Base-by-base conservation (phyloP, 208 protist species). In the Leishmania amazonensis region DNA sequence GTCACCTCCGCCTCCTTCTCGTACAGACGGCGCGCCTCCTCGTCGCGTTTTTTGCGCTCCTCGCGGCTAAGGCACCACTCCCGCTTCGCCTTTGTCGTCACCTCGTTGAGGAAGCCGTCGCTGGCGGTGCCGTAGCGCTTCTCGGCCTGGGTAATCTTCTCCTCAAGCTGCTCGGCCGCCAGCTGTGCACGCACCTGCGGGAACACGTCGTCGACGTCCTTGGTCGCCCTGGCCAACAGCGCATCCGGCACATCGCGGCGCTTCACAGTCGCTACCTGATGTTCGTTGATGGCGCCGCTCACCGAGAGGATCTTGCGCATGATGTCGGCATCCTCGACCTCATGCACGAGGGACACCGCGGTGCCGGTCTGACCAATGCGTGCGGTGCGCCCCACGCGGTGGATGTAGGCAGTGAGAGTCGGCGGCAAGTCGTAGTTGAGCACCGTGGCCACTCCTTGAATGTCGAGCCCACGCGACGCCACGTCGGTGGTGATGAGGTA, bases 341-440 rank as follows among this genome's bases (percentile, higher is more conserved):
- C 96, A 76, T 98, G 82, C 17, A 99, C 98, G 3, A 99, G 87
- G 0, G 99, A 99, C 15, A 99, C 95, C 2, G 99, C 95, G 38
- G 90, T 93, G 64, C 99, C 98, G 28, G 88, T 90, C 17, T 92
- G 86, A 3, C 99, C 98, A 42, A 99, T 99, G 80, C 99, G 91
- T 5, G 99, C 99, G 21, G 99, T 99, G 79, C 99, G 91, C 60
- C 99, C 99, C 3, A 99, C 99, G 64, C 99, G 94, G 85, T 99
- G 99, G 68, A 99, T 99, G 88, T 99, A 99, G 60, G 99, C 98
- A 64, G 99, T 99, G 6, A 99, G 94, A 72, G 99, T 97, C 0
- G 92, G 87, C 1, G 99, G 99, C 57, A 99, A 86, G 84, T 99
- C 99, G 84, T 97, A 99, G 90, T 99, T 99, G 78, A 99, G 96